phyloP scores from a whole-genome alignment of 495 filamentous ascomycete genomes.

The Glarea lozoyensis region DNA sequence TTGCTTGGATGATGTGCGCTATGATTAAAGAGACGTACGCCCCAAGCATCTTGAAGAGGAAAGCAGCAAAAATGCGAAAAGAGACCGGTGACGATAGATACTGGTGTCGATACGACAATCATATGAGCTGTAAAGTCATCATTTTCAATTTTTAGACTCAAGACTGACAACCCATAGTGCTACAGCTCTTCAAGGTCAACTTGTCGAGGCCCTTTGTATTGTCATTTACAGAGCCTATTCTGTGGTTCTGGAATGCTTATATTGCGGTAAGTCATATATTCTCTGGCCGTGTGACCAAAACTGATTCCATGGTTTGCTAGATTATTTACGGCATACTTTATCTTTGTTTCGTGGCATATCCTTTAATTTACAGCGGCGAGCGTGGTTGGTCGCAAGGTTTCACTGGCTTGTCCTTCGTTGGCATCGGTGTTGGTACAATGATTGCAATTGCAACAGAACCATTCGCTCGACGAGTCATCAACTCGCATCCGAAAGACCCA shows the following conservation, averaged over 20 bases:
- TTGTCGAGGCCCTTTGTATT: constrained; percentile 71
- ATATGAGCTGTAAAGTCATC: constrained; percentile 25
- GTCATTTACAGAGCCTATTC: constrained; percentile 74
- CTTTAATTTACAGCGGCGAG: constrained; percentile 62
- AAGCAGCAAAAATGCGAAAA: constrained; percentile 59
- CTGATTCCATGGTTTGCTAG: background rate
- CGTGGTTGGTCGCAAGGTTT: constrained; percentile 69
- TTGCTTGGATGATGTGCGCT: constrained; percentile 40
- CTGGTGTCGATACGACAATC: constrained; percentile 70
- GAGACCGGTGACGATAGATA: constrained; percentile 66
- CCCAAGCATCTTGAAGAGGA: constrained; percentile 59
- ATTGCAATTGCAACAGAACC: constrained; percentile 60
- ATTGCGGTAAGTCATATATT: constrained; percentile 40
- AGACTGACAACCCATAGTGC: constrained; percentile 23
- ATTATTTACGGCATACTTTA: constrained; percentile 66
- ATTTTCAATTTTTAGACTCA: constrained; percentile 8
- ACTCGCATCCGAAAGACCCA: constrained; percentile 58
- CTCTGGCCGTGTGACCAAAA: too few species aligned
- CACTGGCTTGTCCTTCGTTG: constrained; percentile 68
- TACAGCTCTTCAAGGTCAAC: constrained; percentile 55
- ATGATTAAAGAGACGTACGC: constrained; percentile 70
- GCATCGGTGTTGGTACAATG: constrained; percentile 70
- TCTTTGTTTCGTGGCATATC: constrained; percentile 77
- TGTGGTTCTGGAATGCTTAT: constrained; percentile 74
- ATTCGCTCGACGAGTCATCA: constrained; percentile 62